Evolutionary conservation across 148 eudicot genomes (phyloP).

Genomic region (Rhododendron kiyosumense): DNA sequence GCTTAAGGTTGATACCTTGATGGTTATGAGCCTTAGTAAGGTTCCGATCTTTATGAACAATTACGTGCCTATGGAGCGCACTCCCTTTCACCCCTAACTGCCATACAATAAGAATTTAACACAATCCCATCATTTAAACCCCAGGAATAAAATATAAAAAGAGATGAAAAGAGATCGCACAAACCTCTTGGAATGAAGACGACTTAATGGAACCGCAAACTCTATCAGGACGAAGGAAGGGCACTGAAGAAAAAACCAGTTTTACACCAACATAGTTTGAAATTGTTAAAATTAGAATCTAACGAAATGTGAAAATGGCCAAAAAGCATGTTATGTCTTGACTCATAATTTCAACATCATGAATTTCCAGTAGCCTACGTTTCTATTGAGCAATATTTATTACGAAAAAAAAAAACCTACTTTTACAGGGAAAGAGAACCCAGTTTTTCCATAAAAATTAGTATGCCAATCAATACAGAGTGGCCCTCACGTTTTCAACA

Average conservation of each 20-base stretch:
- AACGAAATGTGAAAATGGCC: not conserved
- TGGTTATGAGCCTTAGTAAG: constrained; percentile 12
- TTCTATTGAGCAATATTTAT: not conserved
- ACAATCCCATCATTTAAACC: not conserved
- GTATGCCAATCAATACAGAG: no score
- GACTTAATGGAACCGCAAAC: constrained; percentile 12
- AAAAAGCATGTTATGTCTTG: not conserved
- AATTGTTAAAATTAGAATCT: not conserved
- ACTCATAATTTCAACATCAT: not conserved
- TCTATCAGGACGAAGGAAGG: constrained; percentile 8
- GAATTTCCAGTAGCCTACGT: not conserved
- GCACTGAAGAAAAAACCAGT: constrained; percentile 17
- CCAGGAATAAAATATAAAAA: not conserved
- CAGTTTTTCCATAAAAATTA: no score
- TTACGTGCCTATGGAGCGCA: constrained; percentile 36
- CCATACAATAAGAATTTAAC: not conserved
- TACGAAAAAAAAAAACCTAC: no score
- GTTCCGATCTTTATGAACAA: constrained; percentile 21
- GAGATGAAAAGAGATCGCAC: not conserved
- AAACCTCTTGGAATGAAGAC: constrained; percentile 26
- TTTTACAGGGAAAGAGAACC: no score
- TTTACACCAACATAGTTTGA: not conserved
- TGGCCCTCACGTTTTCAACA: no score
- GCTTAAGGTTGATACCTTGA: constrained; percentile 28
- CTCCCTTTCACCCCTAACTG: constrained; percentile 44